Evolutionary conservation across 257 asterid species (phyloP).

Genomic region (Solanum habrochaites): DNA sequence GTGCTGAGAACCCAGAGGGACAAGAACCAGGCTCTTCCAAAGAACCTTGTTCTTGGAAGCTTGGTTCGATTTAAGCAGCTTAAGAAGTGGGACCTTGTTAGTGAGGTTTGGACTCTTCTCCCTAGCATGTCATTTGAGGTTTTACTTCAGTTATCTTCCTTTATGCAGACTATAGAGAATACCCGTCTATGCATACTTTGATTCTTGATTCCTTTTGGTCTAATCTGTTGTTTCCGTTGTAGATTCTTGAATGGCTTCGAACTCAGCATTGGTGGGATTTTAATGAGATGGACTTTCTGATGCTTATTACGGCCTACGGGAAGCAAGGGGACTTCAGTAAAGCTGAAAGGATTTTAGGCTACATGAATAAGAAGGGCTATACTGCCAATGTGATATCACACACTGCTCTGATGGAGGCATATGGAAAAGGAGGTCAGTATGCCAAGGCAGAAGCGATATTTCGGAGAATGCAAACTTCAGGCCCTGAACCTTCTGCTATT

Average conservation of each 20-base stretch:
- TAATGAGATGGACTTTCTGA: slow-evolving; percentile 82
- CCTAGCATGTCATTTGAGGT: background rate
- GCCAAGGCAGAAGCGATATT: slow-evolving; percentile 87
- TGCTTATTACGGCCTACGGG: slow-evolving; percentile 95
- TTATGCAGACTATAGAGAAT: background rate
- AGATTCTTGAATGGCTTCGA: slow-evolving; percentile 96
- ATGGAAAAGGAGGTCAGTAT: slow-evolving; percentile 77
- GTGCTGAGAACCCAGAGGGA: slow-evolving; percentile 59
- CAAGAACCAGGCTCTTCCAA: slow-evolving; percentile 63
- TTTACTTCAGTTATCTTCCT: background rate
- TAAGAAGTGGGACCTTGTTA: slow-evolving; percentile 89
- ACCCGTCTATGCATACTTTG: background rate
- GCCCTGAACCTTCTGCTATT: slow-evolving; percentile 96
- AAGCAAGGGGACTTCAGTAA: slow-evolving; percentile 75
- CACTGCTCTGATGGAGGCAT: slow-evolving; percentile 97
- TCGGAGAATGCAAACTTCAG: slow-evolving; percentile 81
- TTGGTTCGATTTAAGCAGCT: slow-evolving; percentile 90
- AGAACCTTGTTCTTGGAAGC: slow-evolving; percentile 76
- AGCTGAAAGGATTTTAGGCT: slow-evolving; percentile 75
- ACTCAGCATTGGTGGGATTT: slow-evolving; percentile 97
- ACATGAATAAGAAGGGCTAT: slow-evolving; percentile 68
- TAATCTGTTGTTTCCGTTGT: background rate
- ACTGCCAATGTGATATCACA: slow-evolving; percentile 75
- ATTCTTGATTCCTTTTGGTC: background rate
- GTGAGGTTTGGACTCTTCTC: slow-evolving; percentile 49